Evolutionary conservation across 164 flowering plant genomes (phyloP).

Genomic region (Akebia trifoliata): DNA sequence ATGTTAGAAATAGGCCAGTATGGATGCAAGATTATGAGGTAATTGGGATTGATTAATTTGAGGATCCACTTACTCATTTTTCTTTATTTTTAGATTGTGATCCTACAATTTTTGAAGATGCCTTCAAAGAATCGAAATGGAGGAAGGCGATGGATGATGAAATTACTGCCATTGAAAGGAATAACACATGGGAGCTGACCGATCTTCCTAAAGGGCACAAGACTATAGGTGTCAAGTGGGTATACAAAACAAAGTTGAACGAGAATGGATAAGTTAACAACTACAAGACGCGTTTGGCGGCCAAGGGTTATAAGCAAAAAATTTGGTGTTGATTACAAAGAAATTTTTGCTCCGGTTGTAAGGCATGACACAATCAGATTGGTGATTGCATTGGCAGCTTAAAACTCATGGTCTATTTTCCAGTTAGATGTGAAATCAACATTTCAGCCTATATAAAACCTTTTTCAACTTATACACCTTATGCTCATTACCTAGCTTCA

Average conservation of each 20-base stretch:
- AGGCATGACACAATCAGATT: too few relatives aligned
- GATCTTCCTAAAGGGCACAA: neutral
- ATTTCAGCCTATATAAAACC: too few relatives aligned
- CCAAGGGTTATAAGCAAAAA: too few relatives aligned
- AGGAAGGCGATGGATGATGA: too few relatives aligned
- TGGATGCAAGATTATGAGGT: slow-evolving; percentile 3
- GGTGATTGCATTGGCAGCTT: too few relatives aligned
- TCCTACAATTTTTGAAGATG: neutral
- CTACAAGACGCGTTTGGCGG: neutral
- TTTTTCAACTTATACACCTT: too few relatives aligned
- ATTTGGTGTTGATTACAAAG: too few relatives aligned
- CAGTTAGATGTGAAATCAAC: too few relatives aligned
- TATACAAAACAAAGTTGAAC: neutral
- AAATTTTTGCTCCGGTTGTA: too few relatives aligned
- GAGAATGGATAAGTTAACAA: neutral
- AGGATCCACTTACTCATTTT: neutral
- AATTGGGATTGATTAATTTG: neutral
- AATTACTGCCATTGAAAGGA: neutral
- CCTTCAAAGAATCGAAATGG: slow-evolving; percentile 1
- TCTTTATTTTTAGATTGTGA: neutral
- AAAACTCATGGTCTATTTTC: too few relatives aligned
- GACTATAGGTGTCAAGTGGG: neutral
- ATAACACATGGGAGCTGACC: neutral
- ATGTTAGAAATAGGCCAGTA: neutral
- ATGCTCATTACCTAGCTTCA: too few relatives aligned